Evolutionary conservation across 2,329 filamentous ascomycete species (phyloP), one percentile per base, ranked within the genome.

Genomic region (Ramularia endophylla): DNA sequence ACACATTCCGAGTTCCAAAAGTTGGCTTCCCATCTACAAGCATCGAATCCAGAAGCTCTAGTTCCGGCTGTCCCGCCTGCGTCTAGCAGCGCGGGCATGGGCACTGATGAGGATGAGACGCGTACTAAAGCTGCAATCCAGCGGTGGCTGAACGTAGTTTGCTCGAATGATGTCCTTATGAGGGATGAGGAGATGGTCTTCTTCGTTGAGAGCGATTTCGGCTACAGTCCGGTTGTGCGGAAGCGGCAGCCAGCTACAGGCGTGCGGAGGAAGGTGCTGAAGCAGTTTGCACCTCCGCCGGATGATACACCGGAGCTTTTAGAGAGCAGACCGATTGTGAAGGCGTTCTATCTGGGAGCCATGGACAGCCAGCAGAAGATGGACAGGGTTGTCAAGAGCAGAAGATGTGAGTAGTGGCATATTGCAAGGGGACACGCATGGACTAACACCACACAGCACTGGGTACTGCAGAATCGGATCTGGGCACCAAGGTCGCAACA

Each of bases 301-400:
- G 92, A 98, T 65, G 92, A 98, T 64, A 97, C 92, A 1, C 89
- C 90, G 8, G 92, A 98, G 69, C 74, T 98, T 41, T 83, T 90
- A 50, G 83, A 92, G 56, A 88, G 89, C 15, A 79, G 92, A 39
- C 92, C 92, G 1, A 74, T 87, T 31, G 92, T 97, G 27, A 98
- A 98, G 70, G 76, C 89, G 35, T 97, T 98, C 63, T 98, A 98
- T 60, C 72, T 98, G 16, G 87, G 87, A 15, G 83, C 87, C 5
- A 94, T 98, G 87, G 92, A 97, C 61, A 81, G 87, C n/a, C 87
- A 88, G 31, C 92, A 98, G 66, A 97, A 95, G 67, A 80, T 98
- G 22, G 92, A 98, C 60, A 87, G 83, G 61, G 77, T 97, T 25
- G 92, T 98, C 51, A 97, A 95, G 68, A 80, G 84, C 46, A 78